Base-by-base conservation (phyloP, 331 rosid species). In the Quercus tomentella region DNA sequence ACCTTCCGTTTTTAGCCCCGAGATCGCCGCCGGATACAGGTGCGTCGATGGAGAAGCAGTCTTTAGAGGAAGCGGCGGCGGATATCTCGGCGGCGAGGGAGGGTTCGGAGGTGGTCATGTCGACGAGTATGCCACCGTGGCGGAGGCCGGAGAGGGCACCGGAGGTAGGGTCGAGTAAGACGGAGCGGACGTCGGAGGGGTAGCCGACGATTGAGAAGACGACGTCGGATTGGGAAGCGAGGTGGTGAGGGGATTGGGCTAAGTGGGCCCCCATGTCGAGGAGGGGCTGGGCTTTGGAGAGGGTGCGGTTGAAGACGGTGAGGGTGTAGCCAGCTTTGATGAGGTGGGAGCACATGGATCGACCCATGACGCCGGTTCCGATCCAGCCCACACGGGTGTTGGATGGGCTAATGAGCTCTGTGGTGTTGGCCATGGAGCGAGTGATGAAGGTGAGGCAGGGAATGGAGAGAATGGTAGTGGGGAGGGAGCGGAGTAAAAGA, bases 71-170 rank as follows among this genome's bases (percentile, higher is more conserved):
- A 0, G 97, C 94, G 4, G 93, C 86, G 0, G 80, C 70, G n/a
- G 89, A 85, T 65, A 94, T 87, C 77, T 92, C 98, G 33, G 73
- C 79, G 4, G 98, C 98, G 21, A 95, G 97, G 72, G 97, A 88
- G 61, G 98, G 98, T 10, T 92, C 98, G 9, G 98, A 95, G 1
- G 98, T 95, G 61, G 97, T 92, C 98, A 95, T 95, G 83, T 95
- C 98, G 4, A 95, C 88, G 49, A 95, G 92, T 43, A 95, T 60
- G 22, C 97, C 97, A 17, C 93, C 96, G 5, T 91, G 63, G 21
- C 88, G 87, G 79, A 95, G 94, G 14, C 92, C 93, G 17, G 96
- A 72, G 80, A 95, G 98, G 4, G 97, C 97, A 54, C 97, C 97
- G 67, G 95, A 49, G 78, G 49, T 4, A 22, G 95, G 88, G 75